Evolutionary conservation across 371 early-diverging fungal genomes (phyloP).

Genomic region (Mucor saturninus): DNA sequence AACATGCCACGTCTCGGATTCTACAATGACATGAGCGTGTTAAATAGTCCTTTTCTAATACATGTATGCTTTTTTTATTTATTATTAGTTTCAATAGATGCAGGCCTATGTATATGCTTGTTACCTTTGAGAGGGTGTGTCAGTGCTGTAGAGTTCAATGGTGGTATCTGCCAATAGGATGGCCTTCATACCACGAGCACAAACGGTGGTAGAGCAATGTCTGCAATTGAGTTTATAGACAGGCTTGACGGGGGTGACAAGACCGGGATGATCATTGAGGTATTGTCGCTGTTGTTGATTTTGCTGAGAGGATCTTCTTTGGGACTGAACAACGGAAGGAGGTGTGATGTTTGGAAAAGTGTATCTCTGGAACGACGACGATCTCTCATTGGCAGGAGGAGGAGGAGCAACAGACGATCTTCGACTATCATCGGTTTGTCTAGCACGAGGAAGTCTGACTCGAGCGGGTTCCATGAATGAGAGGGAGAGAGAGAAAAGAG

Average conservation of each 20-base stretch:
- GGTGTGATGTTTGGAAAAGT: conserved; percentile 24
- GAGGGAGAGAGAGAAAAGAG: neutral
- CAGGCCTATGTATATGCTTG: conserved; percentile 19
- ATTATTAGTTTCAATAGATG: neutral
- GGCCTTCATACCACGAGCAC: conserved; percentile 87
- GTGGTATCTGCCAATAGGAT: conserved; percentile 89
- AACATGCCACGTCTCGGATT: conserved; percentile 93
- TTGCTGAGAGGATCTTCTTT: conserved; percentile 15
- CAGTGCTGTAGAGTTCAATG: conserved; percentile 86
- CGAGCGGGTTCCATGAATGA: conserved; percentile 22
- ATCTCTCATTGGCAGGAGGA: neutral
- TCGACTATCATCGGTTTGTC: conserved; percentile 11
- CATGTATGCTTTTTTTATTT: conserved; percentile 71
- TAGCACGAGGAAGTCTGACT: conserved; percentile 24
- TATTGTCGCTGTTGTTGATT: conserved; percentile 1
- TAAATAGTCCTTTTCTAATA: conserved; percentile 88
- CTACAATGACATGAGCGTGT: conserved; percentile 93
- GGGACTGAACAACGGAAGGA: conserved; percentile 24
- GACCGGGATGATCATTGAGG: conserved; percentile 2
- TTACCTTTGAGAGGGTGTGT: conserved; percentile 81
- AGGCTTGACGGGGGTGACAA: conserved; percentile 36
- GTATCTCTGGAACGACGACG: conserved; percentile 8
- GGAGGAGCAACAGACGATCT: conserved; percentile 1
- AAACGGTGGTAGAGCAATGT: conserved; percentile 56
- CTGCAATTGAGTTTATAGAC: conserved; percentile 46